A percentile compares a stretch with the other conserved stretches of the same genome.
Evolutionary conservation across 495 filamentous ascomycete species (phyloP).

Genomic region (Thermothielavioides terrestris): DNA sequence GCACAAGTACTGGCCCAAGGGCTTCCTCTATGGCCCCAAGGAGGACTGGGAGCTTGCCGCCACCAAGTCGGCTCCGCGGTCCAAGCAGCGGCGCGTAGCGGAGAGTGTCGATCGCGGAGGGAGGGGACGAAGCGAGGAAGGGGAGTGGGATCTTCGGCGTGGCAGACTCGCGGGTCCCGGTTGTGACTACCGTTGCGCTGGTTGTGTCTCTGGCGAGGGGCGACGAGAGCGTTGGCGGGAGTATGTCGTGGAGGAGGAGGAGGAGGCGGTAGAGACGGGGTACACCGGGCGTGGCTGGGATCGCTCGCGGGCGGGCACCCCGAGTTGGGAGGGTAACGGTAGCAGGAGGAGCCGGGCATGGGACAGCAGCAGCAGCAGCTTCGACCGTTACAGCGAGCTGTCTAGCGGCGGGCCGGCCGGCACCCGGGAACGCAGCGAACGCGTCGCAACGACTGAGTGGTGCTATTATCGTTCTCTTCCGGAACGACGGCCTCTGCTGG

Average conservation of each 20-base stretch:
- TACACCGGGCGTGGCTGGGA: neutral
- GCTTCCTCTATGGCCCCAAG: constrained; percentile 31
- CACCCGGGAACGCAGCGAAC: neutral
- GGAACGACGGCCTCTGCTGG: constrained; percentile 2
- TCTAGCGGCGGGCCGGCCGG: neutral
- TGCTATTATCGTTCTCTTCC: constrained; percentile 11
- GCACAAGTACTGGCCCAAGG: constrained; percentile 36
- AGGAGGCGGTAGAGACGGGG: neutral
- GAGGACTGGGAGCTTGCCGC: constrained; percentile 28
- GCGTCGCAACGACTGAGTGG: neutral
- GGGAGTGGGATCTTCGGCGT: neutral
- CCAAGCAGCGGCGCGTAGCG: neutral
- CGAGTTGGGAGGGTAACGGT: too few species aligned
- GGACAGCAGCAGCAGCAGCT: neutral
- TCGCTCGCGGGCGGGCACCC: neutral
- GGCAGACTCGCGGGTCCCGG: too few species aligned
- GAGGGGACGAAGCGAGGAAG: neutral
- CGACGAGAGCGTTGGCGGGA: too few species aligned
- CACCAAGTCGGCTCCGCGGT: constrained; percentile 4
- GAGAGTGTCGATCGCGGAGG: neutral
- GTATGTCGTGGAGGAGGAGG: too few species aligned
- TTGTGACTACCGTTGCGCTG: too few species aligned
- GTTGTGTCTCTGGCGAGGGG: too few species aligned
- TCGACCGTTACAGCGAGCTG: neutral
- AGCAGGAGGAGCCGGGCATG: neutral